Evolutionary conservation across 139 green algal species (phyloP).

Genomic region (Asterochloris sp.): DNA sequence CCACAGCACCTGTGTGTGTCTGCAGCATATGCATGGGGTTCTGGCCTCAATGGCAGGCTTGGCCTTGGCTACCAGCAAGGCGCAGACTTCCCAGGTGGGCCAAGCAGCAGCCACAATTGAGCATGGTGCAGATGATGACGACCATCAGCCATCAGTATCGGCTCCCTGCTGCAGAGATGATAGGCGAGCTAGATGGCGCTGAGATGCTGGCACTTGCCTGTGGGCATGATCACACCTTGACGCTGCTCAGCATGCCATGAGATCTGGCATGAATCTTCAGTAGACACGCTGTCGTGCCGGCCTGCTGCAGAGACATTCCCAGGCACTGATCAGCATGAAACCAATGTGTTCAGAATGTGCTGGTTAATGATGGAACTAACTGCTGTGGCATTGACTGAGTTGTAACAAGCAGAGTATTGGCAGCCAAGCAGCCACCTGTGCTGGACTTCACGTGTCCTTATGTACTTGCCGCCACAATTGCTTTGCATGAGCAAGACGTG

Average conservation of each 20-base stretch:
- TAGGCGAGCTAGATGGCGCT: slow-evolving; percentile 32
- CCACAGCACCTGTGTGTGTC: no score
- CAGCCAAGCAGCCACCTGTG: no score
- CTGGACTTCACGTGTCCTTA: no score
- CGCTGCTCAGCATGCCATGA: slow-evolving; percentile 12
- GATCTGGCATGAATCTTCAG: neutral
- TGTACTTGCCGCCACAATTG: no score
- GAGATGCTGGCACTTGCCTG: slow-evolving; percentile 28
- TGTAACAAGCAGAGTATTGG: neutral
- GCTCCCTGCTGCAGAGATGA: slow-evolving; percentile 26
- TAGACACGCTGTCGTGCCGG: no score
- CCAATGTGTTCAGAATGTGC: neutral
- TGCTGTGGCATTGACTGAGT: neutral
- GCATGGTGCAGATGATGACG: no score
- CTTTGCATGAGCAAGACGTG: no score
- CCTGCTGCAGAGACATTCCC: no score
- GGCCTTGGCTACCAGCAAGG: slow-evolving; percentile 26
- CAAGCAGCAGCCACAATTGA: no score
- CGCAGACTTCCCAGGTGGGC: no score
- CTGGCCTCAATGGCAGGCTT: slow-evolving; percentile 23
- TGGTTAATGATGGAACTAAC: neutral
- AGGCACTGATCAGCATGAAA: no score
- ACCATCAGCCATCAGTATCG: no score
- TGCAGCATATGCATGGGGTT: slow-evolving; percentile 23
- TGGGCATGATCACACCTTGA: slow-evolving; percentile 40